Conservation (phyloP, 1,139 yeast species). For the Saccharomyces hybrid region DNA sequence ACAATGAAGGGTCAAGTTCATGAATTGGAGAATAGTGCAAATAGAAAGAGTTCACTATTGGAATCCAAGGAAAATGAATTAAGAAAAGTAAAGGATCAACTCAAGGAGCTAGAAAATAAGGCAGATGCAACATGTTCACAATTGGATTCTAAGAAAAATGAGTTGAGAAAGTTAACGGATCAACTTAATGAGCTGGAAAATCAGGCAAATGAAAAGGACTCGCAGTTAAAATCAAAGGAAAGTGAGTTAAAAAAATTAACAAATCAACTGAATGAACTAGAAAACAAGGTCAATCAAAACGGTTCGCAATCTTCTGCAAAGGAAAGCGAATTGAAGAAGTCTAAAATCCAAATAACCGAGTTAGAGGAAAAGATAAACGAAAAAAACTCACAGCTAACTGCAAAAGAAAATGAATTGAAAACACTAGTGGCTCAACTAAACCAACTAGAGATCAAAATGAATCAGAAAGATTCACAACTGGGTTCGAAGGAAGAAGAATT, state of each 20-base stretch:
- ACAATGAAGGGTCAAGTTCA: not conserved
- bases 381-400: not conserved
- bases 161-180: conserved; percentile 8
- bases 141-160: conserved; percentile 10
- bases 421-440: not conserved
- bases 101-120: conserved; percentile 5
- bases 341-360: conserved; percentile 12
- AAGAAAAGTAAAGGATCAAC: conserved; percentile 1
- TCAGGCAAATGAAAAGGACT: conserved; percentile 1
- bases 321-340: conserved; percentile 5
- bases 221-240: conserved; percentile 7
- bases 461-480: not conserved
- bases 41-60: not conserved
- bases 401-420: not conserved
- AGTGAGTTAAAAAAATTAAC: conserved; percentile 4
- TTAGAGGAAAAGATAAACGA: not conserved
- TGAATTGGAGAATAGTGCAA: conserved; percentile 3
- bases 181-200: conserved; percentile 31
- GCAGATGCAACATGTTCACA: conserved; percentile 13
- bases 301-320: conserved; percentile 8
- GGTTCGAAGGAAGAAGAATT: not conserved
- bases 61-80: not conserved
- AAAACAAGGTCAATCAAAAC: conserved; percentile 14
- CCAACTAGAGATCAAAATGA: conserved; percentile 3
- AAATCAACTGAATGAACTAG: conserved; percentile 2